phyloP scores from a whole-genome alignment of 768 basidiomycete genomes.

The Pleurotus tuber-regium region DNA sequence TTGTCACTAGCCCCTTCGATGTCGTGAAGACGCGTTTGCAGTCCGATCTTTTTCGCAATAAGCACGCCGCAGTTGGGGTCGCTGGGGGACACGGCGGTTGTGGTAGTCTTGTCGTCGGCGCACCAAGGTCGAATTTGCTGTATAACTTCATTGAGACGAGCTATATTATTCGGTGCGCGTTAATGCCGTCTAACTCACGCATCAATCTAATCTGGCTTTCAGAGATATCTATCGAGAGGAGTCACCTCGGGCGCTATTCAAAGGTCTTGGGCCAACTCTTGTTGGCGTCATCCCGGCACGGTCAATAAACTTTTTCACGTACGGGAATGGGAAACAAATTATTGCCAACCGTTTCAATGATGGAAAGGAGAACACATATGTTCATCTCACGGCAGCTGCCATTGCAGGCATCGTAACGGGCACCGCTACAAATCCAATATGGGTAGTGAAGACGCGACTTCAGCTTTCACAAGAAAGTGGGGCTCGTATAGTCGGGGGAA shows the following conservation, averaged over 20 bases:
- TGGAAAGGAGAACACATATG: slow-evolving; percentile 76
- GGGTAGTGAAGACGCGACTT: slow-evolving; percentile 97
- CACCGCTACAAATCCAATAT: slow-evolving; percentile 94
- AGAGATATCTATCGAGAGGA: slow-evolving; percentile 90
- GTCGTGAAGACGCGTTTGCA: slow-evolving; percentile 98
- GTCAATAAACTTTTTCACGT: slow-evolving; percentile 97
- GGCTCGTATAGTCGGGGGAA: slow-evolving; percentile 44
- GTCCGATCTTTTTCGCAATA: slow-evolving; percentile 72
- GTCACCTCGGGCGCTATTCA: slow-evolving; percentile 87
- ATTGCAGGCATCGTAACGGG: slow-evolving; percentile 84
- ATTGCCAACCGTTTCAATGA: slow-evolving; percentile 82
- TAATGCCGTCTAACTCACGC: not conserved
- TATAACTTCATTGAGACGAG: slow-evolving; percentile 96
- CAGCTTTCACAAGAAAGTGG: slow-evolving; percentile 58
- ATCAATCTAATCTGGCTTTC: slow-evolving; percentile 1
- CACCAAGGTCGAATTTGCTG: slow-evolving; percentile 54
- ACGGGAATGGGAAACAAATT: slow-evolving; percentile 93
- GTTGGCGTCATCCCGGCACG: slow-evolving; percentile 95
- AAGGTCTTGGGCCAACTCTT: slow-evolving; percentile 90
- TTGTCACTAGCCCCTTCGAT: slow-evolving; percentile 96
- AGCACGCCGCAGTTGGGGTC: slow-evolving; percentile 36
- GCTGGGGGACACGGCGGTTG: slow-evolving; percentile 34
- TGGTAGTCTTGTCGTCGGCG: slow-evolving; percentile 35
- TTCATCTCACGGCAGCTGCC: slow-evolving; percentile 86
- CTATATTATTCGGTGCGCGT: slow-evolving; percentile 76